phyloP scores from a whole-genome alignment of 169 alveolate genomes.

The Amoebophrya sp. region DNA sequence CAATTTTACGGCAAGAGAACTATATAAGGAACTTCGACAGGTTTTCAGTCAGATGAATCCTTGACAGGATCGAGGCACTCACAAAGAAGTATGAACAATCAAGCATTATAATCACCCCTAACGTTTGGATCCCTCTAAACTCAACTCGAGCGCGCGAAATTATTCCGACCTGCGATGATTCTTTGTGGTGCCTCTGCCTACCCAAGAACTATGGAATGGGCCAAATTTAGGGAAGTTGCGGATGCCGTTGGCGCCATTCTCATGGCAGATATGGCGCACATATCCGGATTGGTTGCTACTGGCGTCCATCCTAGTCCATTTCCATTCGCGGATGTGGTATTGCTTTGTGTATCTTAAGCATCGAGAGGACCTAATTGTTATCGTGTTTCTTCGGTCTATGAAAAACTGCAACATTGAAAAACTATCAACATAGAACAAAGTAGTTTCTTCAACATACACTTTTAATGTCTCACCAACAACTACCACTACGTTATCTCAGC shows the following conservation, averaged over 20 bases:
- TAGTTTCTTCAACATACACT: no score
- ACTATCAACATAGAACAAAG: no score
- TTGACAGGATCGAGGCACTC: not conserved
- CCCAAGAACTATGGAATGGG: constrained; percentile 56
- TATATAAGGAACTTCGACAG: constrained; percentile 27
- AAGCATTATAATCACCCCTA: not conserved
- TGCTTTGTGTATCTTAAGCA: not conserved
- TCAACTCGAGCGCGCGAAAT: constrained; percentile 59
- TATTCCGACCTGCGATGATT: constrained; percentile 61
- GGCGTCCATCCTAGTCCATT: constrained; percentile 78
- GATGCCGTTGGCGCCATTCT: constrained; percentile 92
- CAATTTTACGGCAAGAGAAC: constrained; percentile 60
- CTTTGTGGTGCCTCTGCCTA: constrained; percentile 65
- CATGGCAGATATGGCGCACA: constrained; percentile 96
- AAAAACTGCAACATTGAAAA: no score
- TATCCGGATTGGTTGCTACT: constrained; percentile 84
- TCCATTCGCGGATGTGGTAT: constrained; percentile 69
- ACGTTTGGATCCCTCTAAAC: not conserved
- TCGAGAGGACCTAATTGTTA: no score
- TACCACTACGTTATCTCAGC: no score
- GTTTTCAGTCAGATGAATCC: not conserved
- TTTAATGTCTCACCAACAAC: no score
- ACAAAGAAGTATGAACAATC: not conserved
- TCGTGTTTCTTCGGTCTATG: no score
- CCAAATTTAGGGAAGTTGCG: constrained; percentile 69